Percentiles rank a stretch among this genome's conserved stretches.
phyloP scores from a whole-genome alignment of 2,329 filamentous ascomycete species.

The Trichoderma oligosporum region DNA sequence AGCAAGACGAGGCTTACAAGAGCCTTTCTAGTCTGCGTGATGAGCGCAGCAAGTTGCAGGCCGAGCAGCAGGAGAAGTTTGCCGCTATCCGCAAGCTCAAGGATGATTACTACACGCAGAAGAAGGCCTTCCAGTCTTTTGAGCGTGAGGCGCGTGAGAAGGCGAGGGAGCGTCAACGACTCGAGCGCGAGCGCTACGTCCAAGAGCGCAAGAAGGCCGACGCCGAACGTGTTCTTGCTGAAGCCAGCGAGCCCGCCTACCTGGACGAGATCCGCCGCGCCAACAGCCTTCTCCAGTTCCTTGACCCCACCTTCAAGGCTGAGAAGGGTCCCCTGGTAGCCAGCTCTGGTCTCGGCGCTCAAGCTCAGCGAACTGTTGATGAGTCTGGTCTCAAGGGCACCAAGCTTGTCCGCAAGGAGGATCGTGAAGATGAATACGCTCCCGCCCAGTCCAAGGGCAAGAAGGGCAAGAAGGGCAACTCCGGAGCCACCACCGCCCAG shows the following conservation, averaged over 20 bases:
- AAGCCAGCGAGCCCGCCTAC: constrained; percentile 83
- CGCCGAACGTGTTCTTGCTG: constrained; percentile 71
- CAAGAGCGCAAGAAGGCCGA: constrained; percentile 72
- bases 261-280: constrained; percentile 87
- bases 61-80: constrained; percentile 84
- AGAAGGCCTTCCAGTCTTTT: constrained; percentile 77
- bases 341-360: constrained; percentile 71
- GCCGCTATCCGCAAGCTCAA: constrained; percentile 78
- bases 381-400: constrained; percentile 81
- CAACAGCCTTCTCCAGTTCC: constrained; percentile 83
- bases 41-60: constrained; percentile 77
- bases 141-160: constrained; percentile 79
- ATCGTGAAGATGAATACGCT: constrained; percentile 82
- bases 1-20: constrained; percentile 90
- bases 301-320: constrained; percentile 69
- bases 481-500: constrained; percentile 46
- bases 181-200: constrained; percentile 71
- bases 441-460: constrained; percentile 81
- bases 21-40: constrained; percentile 79
- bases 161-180: constrained; percentile 71
- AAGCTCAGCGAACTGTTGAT: constrained; percentile 79
- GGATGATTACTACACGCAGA: constrained; percentile 79
- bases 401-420: constrained; percentile 79
- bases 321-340: constrained; percentile 64
- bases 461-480: constrained; percentile 63